Evolutionary conservation across 805 yeast genomes (phyloP).

Genomic region (Candida parachauliodes): DNA sequence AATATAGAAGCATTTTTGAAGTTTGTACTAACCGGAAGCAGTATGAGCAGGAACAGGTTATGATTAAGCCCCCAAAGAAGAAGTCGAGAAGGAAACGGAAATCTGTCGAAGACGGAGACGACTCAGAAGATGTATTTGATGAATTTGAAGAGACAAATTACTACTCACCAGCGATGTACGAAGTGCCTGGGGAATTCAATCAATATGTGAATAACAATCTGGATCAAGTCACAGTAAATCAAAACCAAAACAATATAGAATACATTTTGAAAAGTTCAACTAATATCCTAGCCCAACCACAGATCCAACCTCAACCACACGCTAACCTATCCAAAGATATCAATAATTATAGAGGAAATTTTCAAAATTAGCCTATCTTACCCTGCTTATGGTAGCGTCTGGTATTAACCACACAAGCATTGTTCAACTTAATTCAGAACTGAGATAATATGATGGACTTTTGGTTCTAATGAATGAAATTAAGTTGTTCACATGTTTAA

Average conservation of each 20-base stretch:
- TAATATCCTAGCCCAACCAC: background rate
- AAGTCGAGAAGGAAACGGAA: conserved; percentile 7
- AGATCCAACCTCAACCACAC: background rate
- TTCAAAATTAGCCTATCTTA: background rate
- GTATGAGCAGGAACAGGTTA: conserved; percentile 16
- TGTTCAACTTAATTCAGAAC: too few relatives aligned
- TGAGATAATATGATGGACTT: too few relatives aligned
- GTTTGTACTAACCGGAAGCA: conserved; percentile 10
- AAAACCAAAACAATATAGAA: conserved; percentile 1
- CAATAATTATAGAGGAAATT: background rate
- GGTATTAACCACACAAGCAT: too few relatives aligned
- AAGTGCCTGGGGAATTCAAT: background rate
- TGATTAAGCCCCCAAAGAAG: conserved; percentile 12
- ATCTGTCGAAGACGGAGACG: background rate
- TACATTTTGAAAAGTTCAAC: conserved; percentile 4
- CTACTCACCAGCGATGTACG: background rate
- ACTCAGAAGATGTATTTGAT: conserved; percentile 8
- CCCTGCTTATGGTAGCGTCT: background rate
- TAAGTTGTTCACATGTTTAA: too few relatives aligned
- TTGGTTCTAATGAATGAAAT: too few relatives aligned
- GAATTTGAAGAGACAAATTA: conserved; percentile 1
- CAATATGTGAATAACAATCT: conserved; percentile 2
- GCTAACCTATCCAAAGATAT: background rate
- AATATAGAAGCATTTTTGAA: too few relatives aligned
- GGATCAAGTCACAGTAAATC: conserved; percentile 3